phyloP scores from a whole-genome alignment of 1,139 yeast species.

The Nakaseomyces bracarensis region DNA sequence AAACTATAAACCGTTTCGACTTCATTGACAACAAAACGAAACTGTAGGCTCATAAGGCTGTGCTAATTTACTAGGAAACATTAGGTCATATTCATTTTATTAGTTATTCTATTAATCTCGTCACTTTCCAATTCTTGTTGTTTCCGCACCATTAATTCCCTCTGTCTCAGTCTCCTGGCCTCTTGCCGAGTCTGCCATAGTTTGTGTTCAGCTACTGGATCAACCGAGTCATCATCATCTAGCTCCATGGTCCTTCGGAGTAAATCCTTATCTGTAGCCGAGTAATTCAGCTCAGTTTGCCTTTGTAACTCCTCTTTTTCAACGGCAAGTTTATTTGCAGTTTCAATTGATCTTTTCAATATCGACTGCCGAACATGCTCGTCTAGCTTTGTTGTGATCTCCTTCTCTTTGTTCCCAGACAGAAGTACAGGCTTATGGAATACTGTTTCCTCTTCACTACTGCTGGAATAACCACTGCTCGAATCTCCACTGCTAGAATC shows the following conservation, averaged over 20 bases:
- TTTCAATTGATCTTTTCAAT: conserved; percentile 16
- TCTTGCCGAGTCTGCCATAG: conserved; percentile 24
- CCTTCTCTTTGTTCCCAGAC: conserved; percentile 11
- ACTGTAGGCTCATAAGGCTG: too few species aligned
- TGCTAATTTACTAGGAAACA: too few species aligned
- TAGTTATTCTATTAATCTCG: conserved; percentile 21
- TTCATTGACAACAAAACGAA: too few species aligned
- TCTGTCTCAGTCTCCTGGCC: conserved; percentile 15
- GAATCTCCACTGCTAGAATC: too few species aligned
- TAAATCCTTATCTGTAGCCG: conserved; percentile 22
- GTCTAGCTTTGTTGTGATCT: not conserved
- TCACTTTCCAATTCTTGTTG: conserved; percentile 26
- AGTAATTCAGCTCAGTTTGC: conserved; percentile 16
- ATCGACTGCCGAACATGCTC: conserved; percentile 9
- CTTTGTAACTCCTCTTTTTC: conserved; percentile 10
- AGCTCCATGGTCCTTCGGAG: conserved; percentile 17
- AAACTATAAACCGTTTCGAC: too few species aligned
- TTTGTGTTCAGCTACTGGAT: conserved; percentile 18
- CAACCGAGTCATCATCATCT: conserved; percentile 24
- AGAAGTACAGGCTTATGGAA: conserved; percentile 27
- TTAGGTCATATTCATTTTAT: too few species aligned
- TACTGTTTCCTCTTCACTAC: conserved; percentile 16
- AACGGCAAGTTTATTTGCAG: conserved; percentile 14
- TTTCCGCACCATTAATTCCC: conserved; percentile 19
- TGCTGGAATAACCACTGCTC: not conserved